Conservation (phyloP, 1,139 yeast species). For the Yamadazyma spencermartinsiae region DNA sequence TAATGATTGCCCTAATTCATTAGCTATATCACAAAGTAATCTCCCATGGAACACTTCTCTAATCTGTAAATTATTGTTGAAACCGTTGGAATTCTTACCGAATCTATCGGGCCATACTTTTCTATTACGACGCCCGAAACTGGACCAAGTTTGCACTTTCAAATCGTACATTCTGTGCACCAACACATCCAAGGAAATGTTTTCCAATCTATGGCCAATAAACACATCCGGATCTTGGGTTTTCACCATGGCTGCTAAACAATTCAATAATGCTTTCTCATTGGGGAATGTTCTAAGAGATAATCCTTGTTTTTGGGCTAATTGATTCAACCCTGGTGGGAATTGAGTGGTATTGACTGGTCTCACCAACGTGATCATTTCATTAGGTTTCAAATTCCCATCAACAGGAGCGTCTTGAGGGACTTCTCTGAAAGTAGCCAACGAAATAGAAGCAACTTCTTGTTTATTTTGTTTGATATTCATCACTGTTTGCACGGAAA, state of each 20-base stretch:
- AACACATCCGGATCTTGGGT: conserved; percentile 85
- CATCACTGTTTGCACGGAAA: conserved; percentile 79
- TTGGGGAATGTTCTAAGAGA: conserved; percentile 60
- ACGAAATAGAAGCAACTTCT: conserved; percentile 81
- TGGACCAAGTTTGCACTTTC: conserved; percentile 73
- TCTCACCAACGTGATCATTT: conserved; percentile 68
- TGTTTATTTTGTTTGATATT: conserved; percentile 72
- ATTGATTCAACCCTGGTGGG: conserved; percentile 71
- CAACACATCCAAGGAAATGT: conserved; percentile 74
- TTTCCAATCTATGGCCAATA: conserved; percentile 84
- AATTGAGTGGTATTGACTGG: conserved; percentile 62
- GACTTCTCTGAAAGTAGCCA: conserved; percentile 64
- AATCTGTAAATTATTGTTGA: conserved; percentile 52
- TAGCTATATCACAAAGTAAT: conserved; percentile 86
- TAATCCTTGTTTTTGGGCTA: conserved; percentile 53
- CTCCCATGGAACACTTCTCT: conserved; percentile 84
- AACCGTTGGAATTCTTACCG: conserved; percentile 46
- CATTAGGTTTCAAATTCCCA: conserved; percentile 54
- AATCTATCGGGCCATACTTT: conserved; percentile 75
- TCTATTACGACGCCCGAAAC: conserved; percentile 80
- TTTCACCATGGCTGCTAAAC: conserved; percentile 71
- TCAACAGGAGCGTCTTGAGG: conserved; percentile 74
- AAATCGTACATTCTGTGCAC: conserved; percentile 80
- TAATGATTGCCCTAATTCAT: conserved; percentile 92
- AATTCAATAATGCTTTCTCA: conserved; percentile 72